Evolutionary conservation across 352 stramenopile genomes (phyloP), one percentile per base, ranked within the genome.

Genomic region (Blastocystis sp.): DNA sequence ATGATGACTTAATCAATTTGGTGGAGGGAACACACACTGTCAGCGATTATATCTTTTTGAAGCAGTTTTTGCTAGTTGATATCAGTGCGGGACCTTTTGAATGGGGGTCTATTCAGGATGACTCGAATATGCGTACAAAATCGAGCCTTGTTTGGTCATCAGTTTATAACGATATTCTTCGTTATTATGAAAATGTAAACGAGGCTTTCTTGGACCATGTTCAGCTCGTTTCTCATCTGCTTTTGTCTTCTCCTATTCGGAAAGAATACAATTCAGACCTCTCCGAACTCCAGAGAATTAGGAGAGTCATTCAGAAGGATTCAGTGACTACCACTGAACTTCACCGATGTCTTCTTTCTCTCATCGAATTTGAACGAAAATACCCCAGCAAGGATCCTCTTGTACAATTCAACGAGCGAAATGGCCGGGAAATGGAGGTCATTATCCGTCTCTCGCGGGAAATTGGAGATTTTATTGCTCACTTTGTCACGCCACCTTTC

Each of bases 81-180:
- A 18, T 63, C 4, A 69, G n/a, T 45, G 73, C 73, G 29, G 73
- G 73, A 50, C 73, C 73, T 26, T 84, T 84, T 45, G 73, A 66
- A 13, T 84, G 73, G 73, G 73, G 73, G 8, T 41, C 47, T n/a
- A 66, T 84, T 45, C 47, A 84, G 39, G 47, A 66, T 15, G 20
- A 18, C 3, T 13, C 73, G 3, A 84, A 84, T 29, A 66, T 64
- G 43, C 45, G 73, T 20, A 84, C 73, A 23, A 39, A 68, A 7
- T 26, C 53, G 11, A 66, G 47, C 43, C 53, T 84, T 53, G 7
- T 84, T 18, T n/a, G 39, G 23, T 26, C 62, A 9, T 7, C 4
- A 20, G 62, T 13, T 20, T 73, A 47, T 41, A 7, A 29, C 4
- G 23, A 18, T 4, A 41, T 41, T 41, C 70, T 80, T 11, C 3